Evolutionary conservation across 2,329 filamentous ascomycete genomes (phyloP), one percentile per base, ranked within the genome.

Genomic region (Xylaria sp.): DNA sequence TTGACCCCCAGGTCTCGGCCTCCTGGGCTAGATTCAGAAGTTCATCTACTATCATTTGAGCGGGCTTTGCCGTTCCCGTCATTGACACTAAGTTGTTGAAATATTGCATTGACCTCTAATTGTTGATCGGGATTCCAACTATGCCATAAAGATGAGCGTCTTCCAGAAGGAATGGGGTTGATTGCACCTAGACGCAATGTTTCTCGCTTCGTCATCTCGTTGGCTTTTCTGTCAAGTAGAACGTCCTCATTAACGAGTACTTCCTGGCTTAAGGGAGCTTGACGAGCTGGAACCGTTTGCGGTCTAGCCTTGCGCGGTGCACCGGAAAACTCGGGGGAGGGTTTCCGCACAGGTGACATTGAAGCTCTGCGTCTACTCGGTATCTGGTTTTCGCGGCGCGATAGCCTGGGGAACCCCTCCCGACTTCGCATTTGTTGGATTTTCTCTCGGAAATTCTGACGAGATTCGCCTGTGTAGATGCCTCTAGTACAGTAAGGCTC

Each of bases 401-500:
- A 12, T 5, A 50, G 40, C 12, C 57, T 27, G 5, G 60, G 32
- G 3, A 25, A 25, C 10, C 29, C 29, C 6, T 32, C 51, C 32
- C 27, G 16, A 40, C 13, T 5, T 16, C 72, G 71, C 53, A 72
- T 60, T 5, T 35, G 35, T 5, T 32, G 63, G 1, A 75, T 44
- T 40, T 73, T 63, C 16, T 74, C 67, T 6, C 70, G 66, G 5
- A 73, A 4, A 0, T 72, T 65, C 1, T 35, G 8, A 29, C 74
- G 73, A 54, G 48, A 64, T 58, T 75, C 74, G 54, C 73, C 73
- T 51, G 74, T 75, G 50, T 69, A 68, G 9, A 70, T 32, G 3
- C 57, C 25, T 27, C 27, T 27, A 50, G 40, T 42, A 35, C 25
- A 29, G 0, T 18, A 29, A 5, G 63, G 8, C 21, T 35, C n/a